phyloP scores from a whole-genome alignment of 2,329 filamentous ascomycete genomes.

The Biscogniauxia mediterranea region DNA sequence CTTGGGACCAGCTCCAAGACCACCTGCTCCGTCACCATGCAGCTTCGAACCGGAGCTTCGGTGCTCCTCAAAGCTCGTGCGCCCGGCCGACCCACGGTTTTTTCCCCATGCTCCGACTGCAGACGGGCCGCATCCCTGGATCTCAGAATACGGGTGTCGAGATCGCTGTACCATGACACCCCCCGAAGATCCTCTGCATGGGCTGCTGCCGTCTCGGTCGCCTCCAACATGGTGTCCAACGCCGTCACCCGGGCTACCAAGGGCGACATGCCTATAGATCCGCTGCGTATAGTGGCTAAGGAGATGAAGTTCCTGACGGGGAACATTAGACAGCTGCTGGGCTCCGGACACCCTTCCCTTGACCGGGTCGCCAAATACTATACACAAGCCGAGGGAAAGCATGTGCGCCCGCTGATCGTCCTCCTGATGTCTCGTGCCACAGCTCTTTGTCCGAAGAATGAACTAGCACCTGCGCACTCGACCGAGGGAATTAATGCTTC shows the following conservation, averaged over 20 bases:
- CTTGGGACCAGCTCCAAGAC: constrained; percentile 18
- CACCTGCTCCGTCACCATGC: constrained; percentile 41
- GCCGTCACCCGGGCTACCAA: constrained; percentile 61
- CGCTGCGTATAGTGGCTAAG: constrained; percentile 85
- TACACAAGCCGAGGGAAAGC: constrained; percentile 93
- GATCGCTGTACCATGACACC: constrained; percentile 44
- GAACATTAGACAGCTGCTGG: constrained; percentile 89
- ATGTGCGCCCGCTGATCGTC: constrained; percentile 90
- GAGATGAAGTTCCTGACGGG: constrained; percentile 95
- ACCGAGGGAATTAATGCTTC: constrained; percentile 50
- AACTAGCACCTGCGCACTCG: constrained; percentile 40
- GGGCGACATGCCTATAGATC: constrained; percentile 75
- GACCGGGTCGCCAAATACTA: constrained; percentile 98
- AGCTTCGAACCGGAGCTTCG: constrained; percentile 53
- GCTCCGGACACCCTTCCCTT: constrained; percentile 89
- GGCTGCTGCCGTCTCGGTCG: constrained; percentile 70
- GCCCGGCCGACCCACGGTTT: constrained; percentile 34
- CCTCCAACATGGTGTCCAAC: constrained; percentile 69
- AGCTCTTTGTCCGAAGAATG: constrained; percentile 66
- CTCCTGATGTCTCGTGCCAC: constrained; percentile 96
- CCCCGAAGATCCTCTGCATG: constrained; percentile 60
- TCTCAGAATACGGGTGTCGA: constrained; percentile 33
- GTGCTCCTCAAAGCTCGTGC: constrained; percentile 44
- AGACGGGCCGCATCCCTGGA: constrained; percentile 32
- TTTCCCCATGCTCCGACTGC: constrained; percentile 41